Percentiles rank a stretch among this genome's conserved stretches.
Evolutionary conservation across 305 asterid species (phyloP).

Genomic region (Salvia sclarea): DNA sequence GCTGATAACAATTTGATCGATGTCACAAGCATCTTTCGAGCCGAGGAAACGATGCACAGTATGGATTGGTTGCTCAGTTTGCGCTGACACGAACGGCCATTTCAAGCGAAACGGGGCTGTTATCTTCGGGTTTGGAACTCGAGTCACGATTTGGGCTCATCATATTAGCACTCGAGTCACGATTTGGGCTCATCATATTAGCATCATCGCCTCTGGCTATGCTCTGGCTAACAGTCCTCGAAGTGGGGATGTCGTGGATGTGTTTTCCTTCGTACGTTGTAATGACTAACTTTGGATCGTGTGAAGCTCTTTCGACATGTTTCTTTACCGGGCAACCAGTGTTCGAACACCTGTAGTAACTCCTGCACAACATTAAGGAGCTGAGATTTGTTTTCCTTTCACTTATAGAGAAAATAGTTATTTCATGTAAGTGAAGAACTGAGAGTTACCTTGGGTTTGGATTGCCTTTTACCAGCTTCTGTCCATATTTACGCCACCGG

Average conservation of each 20-base stretch:
- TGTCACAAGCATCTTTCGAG: conserved; percentile 4
- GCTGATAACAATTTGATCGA: conserved; percentile 11
- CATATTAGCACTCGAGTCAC: conserved; percentile 38
- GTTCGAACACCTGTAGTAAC: conserved; percentile 90
- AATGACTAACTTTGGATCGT: conserved; percentile 67
- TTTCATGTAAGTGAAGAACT: conserved; percentile 20
- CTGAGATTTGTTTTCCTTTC: conserved; percentile 6
- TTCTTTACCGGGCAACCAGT: conserved; percentile 88
- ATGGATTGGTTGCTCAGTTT: conserved; percentile 39
- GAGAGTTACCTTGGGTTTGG: conserved; percentile 82
- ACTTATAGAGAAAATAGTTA: background rate
- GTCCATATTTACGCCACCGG: conserved; percentile 98
- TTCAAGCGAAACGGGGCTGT: conserved; percentile 45
- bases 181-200: conserved; percentile 35
- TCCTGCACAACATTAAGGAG: conserved; percentile 48
- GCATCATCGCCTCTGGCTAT: conserved; percentile 39
- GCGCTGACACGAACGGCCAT: conserved; percentile 58
- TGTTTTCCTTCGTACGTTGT: conserved; percentile 64
- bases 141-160: conserved; percentile 46
- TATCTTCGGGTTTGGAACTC: conserved; percentile 56
- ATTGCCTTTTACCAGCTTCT: conserved; percentile 91
- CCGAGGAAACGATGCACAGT: background rate
- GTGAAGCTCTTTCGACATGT: conserved; percentile 94
- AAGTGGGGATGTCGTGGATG: conserved; percentile 60
- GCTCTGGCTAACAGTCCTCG: conserved; percentile 48